Percentiles rank a stretch among this genome's conserved stretches.
phyloP scores from a whole-genome alignment of 805 yeast species.

The Komagataella pseudopastoris region DNA sequence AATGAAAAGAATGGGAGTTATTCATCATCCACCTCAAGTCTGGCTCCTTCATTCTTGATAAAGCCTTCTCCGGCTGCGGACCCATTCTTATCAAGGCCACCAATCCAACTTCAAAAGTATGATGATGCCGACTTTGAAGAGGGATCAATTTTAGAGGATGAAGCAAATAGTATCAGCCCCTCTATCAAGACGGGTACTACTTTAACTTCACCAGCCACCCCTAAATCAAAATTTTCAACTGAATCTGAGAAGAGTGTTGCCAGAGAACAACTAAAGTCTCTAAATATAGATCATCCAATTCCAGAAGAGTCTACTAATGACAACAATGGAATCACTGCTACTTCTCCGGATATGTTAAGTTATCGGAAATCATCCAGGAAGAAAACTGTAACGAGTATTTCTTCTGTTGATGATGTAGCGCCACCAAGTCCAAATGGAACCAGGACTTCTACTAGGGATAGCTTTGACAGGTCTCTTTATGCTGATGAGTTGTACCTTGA shows the following conservation, averaged over 20 bases:
- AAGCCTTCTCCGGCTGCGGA: conserved; percentile 30
- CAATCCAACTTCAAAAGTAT: too few species aligned
- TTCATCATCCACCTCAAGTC: conserved; percentile 1
- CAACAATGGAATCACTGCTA: conserved; percentile 4
- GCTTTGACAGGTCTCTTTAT: conserved; percentile 30
- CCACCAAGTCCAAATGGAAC: background rate
- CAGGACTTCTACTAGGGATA: background rate
- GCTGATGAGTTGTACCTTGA: conserved; percentile 43
- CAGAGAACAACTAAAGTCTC: background rate
- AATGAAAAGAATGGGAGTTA: background rate
- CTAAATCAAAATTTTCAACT: background rate
- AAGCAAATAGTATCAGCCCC: background rate
- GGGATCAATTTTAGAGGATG: background rate
- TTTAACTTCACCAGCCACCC: background rate
- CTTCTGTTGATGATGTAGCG: conserved; percentile 5
- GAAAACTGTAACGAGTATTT: conserved; percentile 8
- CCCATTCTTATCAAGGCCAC: background rate
- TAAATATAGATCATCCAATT: background rate
- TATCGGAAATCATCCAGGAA: conserved; percentile 12
- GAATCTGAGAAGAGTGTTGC: background rate
- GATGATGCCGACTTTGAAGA: conserved; percentile 2
- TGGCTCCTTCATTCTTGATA: conserved; percentile 3
- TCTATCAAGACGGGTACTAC: background rate
- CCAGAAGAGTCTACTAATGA: conserved; percentile 3
- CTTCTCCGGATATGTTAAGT: conserved; percentile 17